Base-by-base conservation (phyloP, 2,329 filamentous ascomycete genomes). In the Metarhizium anisopliae region DNA sequence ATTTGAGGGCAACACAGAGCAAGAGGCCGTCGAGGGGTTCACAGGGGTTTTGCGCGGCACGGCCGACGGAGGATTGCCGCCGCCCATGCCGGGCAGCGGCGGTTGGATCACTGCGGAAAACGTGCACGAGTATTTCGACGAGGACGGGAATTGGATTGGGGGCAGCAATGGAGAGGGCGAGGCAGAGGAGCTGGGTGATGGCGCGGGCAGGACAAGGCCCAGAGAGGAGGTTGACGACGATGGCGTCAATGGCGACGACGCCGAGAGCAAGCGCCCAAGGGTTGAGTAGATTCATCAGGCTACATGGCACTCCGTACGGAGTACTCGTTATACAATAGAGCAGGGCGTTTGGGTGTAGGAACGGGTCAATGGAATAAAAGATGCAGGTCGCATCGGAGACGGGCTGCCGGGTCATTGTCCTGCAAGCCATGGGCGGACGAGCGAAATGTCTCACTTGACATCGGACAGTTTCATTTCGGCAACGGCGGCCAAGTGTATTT, bases 81-180 rank as follows among this genome's bases (percentile, higher is more conserved):
- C 83, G 2, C 81, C 84, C 0, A 81, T 88, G 69, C 86, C 88
- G 0, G 87, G 88, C 1, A 89, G 87, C 52, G 82, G 82, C 0
- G 88, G 88, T 0, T 93, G 89, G 89, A 91, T 97, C 66, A 97
- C 93, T 16, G 88, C 89, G 8, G 93, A 96, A 56, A 97, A 96
- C 64, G 85, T 95, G 68, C 78, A 87, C 60, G 82, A 95, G 62
- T 95, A 84, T 66, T 89, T 94, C 70, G 89, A 94, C 63, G 84
- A 81, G 59, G 80, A 91, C 8, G 90, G 90, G 2, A 91, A 93
- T 66, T 93, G 87, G 81, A 86, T 88, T 60, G 81, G 75, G 0
- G 69, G 66, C 1, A 64, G 65, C 1, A 64, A 66, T 10, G 72
- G 66, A 2, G 71, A 66, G 6, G 72, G 66, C 8, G 75, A 63